Conservation (phyloP, 73 alveolate genomes). For the Paraurostyla sp. region DNA sequence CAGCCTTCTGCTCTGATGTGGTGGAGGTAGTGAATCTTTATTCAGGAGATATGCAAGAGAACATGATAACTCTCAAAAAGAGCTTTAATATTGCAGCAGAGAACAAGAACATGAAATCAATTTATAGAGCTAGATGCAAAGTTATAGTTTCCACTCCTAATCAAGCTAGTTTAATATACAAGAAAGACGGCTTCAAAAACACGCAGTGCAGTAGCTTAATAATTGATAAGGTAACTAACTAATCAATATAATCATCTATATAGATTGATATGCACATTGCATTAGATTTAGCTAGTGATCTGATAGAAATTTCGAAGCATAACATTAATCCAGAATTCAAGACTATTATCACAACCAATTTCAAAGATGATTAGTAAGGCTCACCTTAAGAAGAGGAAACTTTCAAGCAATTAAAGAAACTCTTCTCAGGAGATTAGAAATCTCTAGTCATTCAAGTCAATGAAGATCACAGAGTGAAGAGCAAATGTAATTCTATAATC, state of each 20-base stretch:
- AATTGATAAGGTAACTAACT: conserved; percentile 25
- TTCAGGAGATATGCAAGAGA: conserved; percentile 13
- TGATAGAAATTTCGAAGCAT: not conserved
- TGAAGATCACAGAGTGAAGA: conserved; percentile 52
- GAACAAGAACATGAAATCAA: not conserved
- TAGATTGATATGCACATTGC: conserved; percentile 53
- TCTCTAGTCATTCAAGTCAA: conserved; percentile 33
- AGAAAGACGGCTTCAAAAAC: not conserved
- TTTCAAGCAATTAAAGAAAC: conserved; percentile 3
- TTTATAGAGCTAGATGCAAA: conserved; percentile 26
- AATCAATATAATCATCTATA: too few species aligned
- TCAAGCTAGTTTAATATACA: not conserved
- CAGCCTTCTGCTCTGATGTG: conserved; percentile 8
- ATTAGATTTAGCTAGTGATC: conserved; percentile 1
- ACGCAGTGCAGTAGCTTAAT: not conserved
- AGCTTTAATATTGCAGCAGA: not conserved
- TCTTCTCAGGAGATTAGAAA: conserved; percentile 1
- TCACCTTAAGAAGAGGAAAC: conserved; percentile 6
- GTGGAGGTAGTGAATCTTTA: conserved; percentile 6
- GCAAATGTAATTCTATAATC: not conserved
- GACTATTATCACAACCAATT: conserved; percentile 39
- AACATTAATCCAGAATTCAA: not conserved
- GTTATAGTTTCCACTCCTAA: conserved; percentile 36
- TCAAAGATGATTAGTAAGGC: conserved; percentile 12
- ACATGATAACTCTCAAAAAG: not conserved